Base-by-base conservation (phyloP, 176 grass and related monocot genomes). In the Avena atlantica region DNA sequence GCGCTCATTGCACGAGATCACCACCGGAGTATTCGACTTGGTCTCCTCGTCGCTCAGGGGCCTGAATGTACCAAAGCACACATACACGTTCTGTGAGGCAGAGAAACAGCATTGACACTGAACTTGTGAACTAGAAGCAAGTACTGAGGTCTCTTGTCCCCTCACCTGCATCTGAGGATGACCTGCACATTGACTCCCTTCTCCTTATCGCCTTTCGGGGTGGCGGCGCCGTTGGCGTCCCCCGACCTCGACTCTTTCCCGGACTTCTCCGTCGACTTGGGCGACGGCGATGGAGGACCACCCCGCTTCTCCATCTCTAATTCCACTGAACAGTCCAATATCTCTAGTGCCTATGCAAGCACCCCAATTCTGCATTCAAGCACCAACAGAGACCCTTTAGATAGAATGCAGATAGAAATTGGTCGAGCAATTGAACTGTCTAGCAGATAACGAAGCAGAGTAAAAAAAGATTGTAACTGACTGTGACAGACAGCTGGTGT, bases 111-210 rank as follows among this genome's bases (percentile, higher is more conserved):
- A 78, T 50, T 50, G 10, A 81, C 68, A 85, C 25, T 59, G 15
- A 82, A 85, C 80, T 75, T 64, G 25, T 81, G 56, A 91, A 73
- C 45, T 69, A 87, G 27, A 88, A 65, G 66, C 31, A 34, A 42
- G 40, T 48, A 17, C 24, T 12, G 48, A 88, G 65, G 42, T 8
- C 84, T 86, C 15, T 42, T 8, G 81, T 86, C 15, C 52, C 45
- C 37, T 66, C 74, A 97, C 97, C 92, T 96, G 97, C 97, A 99
- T 88, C 97, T 92, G 7, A 99, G 92, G 81, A 99, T 93, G 85
- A 99, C 97, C 81, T 99, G 97, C 77, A 99, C 97, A 92, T 99
- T 99, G 83, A 99, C 97, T 47, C 97, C 97, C 83, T 98, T 97
- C 58, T 97, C 95, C 84, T 85, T 99, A 24, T 99, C 97, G 52